Evolutionary conservation across 2,329 filamentous ascomycete genomes (phyloP), one percentile per base, ranked within the genome.

Genomic region (Allantophomopsis lycopodina): DNA sequence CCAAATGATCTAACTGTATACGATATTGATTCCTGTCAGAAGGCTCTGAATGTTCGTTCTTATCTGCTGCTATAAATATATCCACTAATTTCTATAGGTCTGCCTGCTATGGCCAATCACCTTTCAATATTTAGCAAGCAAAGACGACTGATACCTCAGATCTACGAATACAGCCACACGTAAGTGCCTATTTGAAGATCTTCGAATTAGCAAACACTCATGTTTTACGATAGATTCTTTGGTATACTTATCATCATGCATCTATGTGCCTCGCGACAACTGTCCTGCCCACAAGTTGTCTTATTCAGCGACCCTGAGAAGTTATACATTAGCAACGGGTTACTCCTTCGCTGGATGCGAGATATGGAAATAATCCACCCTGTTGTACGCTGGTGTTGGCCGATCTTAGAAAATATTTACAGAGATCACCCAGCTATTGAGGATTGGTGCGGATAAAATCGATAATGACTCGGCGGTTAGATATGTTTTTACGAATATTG

Each of bases 291-390:
- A 18, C 14, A 10, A 8, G n/a, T n/a, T n/a, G n/a, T n/a, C 10
- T n/a, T 10, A 31, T 31, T n/a, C 10, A 8, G n/a, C 8, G 30
- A 10, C 33, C 8, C 33, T 10, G 15, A 35, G 8, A 33, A 40
- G 17, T n/a, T 40, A 14, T 16, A 36, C 10, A n/a, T 35, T 13
- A 40, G 38, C 18, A 28, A 20, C n/a, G 16, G 15, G 4, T 31
- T 28, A 5, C 36, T 36, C 31, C 14, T 40, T 10, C 14, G 8
- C 12, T 42, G 40, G 40, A 42, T 42, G 7, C 17, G 37, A n/a
- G 36, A 39, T 39, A 39, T 39, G 36, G 32, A 39, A 15, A 32
- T 39, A n/a, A 30, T 42, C 13, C 36, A 42, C 36, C 35, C 31
- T 5, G 30, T 42, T 13, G 40, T 36, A 16, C 30, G 15, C 28